These are phyloP conservation scores for Fusarium marasasianum DNA, from an alignment of 2,329 filamentous ascomycete genomes.

Conservation along the genomic window DNA sequence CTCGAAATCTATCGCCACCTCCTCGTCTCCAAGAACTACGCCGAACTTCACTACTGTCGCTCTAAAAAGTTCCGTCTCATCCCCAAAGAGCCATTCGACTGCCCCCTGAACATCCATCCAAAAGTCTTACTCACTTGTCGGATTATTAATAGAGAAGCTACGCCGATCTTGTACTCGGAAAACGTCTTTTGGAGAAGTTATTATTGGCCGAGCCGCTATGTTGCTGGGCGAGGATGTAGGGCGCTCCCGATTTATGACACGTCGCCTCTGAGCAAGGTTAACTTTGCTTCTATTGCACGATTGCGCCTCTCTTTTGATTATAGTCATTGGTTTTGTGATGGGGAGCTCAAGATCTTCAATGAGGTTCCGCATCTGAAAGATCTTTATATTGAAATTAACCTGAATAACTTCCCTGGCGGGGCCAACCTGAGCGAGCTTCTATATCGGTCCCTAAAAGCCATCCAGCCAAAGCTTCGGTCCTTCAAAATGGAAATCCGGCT, in stretches of 20 bases:
- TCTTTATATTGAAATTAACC: slow-evolving; percentile 5
- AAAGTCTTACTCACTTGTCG: slow-evolving; percentile 11
- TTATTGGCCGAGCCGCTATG: background rate
- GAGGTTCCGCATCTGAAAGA: slow-evolving; percentile 17
- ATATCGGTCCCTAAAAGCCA: background rate
- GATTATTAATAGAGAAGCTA: slow-evolving; percentile 13
- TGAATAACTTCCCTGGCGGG: background rate
- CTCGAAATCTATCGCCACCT: slow-evolving; percentile 20
- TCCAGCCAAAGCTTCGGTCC: background rate
- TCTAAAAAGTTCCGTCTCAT: slow-evolving; percentile 8
- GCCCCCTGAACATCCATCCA: background rate
- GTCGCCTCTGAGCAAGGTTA: background rate
- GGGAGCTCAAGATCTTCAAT: background rate
- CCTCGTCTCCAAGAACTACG: background rate
- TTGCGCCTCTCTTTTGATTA: background rate
- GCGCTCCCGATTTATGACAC: background rate
- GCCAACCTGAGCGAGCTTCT: background rate
- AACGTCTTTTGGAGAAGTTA: slow-evolving; percentile 8
- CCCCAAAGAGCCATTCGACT: background rate
- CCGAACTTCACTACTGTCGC: background rate
- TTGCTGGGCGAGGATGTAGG: background rate
- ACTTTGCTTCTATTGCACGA: background rate
- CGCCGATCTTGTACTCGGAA: slow-evolving; percentile 1
- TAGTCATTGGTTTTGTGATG: background rate
- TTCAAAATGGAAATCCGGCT: background rate